These are phyloP conservation scores for Coleophoma eucalyptorum DNA, from an alignment of 2,329 filamentous ascomycete species.

Conservation along the genomic window DNA sequence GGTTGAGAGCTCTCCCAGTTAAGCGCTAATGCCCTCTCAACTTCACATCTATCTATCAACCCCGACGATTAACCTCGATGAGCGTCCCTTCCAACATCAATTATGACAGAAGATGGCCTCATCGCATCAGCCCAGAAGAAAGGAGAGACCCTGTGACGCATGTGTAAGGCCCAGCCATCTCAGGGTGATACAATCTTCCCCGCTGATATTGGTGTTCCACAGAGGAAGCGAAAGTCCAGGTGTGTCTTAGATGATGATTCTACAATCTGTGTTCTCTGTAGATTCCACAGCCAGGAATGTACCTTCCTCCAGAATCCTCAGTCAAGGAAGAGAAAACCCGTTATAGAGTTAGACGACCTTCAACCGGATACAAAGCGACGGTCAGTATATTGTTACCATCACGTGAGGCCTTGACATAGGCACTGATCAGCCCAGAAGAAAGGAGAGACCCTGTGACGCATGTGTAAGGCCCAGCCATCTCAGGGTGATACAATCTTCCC, in stretches of 20 bases:
- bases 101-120: slow-evolving; percentile 40
- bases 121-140: slow-evolving; percentile 64
- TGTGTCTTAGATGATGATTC: slow-evolving; percentile 75
- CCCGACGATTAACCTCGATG: no score
- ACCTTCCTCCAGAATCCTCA: slow-evolving; percentile 72
- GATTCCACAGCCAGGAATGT: slow-evolving; percentile 71
- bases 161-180: slow-evolving; percentile 21
- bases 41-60: no score
- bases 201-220: neutral
- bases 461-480: slow-evolving; percentile 21
- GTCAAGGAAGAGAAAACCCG: slow-evolving; percentile 72
- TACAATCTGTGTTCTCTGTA: slow-evolving; percentile 68
- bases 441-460: slow-evolving; percentile 68
- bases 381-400: slow-evolving; percentile 4
- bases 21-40: no score
- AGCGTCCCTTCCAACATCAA: neutral
- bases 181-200: neutral
- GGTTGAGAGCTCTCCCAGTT: no score
- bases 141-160: slow-evolving; percentile 68
- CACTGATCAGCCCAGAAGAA: slow-evolving; percentile 60
- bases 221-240: slow-evolving; percentile 32
- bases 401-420: slow-evolving; percentile 10
- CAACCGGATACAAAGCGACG: slow-evolving; percentile 19
- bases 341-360: slow-evolving; percentile 43
- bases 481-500: neutral